phyloP scores from a whole-genome alignment of 2,329 filamentous ascomycete species.

The Nemania sp. region DNA sequence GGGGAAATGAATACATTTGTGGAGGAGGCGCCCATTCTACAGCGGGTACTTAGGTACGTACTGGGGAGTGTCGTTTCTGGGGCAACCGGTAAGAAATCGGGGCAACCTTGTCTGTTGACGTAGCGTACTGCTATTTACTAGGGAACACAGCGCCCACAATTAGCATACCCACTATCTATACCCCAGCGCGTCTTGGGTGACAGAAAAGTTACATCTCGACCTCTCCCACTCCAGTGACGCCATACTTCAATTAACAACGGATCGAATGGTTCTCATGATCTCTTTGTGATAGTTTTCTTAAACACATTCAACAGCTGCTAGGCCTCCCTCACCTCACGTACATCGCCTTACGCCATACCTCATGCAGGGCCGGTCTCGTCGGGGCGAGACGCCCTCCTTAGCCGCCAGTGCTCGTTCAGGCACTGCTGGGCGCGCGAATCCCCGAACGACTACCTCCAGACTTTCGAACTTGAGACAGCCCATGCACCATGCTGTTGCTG shows the following conservation, averaged over 20 bases:
- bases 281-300: background rate
- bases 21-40: no score
- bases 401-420: conserved; percentile 43
- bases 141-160: background rate
- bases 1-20: no score
- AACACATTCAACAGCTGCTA: conserved; percentile 3
- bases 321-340: background rate
- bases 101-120: conserved; percentile 40
- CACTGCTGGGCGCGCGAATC: conserved; percentile 41
- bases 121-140: conserved; percentile 29
- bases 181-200: conserved; percentile 30
- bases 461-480: conserved; percentile 46
- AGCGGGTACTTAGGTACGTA: background rate
- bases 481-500: conserved; percentile 41
- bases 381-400: conserved; percentile 49
- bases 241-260: background rate
- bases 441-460: conserved; percentile 44
- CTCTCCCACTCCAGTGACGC: background rate
- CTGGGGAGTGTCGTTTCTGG: conserved; percentile 32
- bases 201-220: background rate
- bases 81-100: conserved; percentile 35
- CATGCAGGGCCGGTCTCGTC: conserved; percentile 51
- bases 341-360: background rate
- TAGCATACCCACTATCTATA: conserved; percentile 26
- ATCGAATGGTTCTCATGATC: background rate